phyloP scores from a whole-genome alignment of 805 yeast species.

The Yamadazyma paraphyllophila region DNA sequence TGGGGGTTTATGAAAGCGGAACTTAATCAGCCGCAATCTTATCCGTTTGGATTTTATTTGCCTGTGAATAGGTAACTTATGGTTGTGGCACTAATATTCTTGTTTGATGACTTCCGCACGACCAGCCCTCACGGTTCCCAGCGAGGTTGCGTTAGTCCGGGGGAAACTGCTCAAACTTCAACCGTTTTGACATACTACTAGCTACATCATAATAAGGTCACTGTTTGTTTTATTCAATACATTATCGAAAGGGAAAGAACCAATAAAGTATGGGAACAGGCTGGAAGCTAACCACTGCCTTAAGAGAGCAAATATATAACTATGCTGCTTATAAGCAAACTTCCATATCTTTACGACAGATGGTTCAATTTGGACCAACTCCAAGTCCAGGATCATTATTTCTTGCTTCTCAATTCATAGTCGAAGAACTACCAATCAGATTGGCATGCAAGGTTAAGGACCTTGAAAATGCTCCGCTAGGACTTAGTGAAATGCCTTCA shows the following conservation, averaged over 20 bases:
- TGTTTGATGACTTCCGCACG: background rate
- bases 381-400: conserved; percentile 78
- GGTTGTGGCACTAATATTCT: background rate
- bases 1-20: background rate
- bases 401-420: conserved; percentile 79
- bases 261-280: conserved; percentile 33
- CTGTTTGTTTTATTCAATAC: no score
- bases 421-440: conserved; percentile 83
- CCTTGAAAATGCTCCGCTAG: conserved; percentile 75
- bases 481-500: conserved; percentile 68
- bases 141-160: conserved; percentile 2
- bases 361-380: conserved; percentile 85
- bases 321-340: conserved; percentile 79
- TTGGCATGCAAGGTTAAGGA: conserved; percentile 85
- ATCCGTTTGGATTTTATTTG: background rate
- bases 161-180: background rate
- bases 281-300: conserved; percentile 49
- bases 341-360: conserved; percentile 78
- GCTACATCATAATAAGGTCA: background rate
- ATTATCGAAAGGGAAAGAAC: no score
- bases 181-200: background rate
- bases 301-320: conserved; percentile 55
- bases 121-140: background rate
- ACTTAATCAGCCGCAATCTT: background rate
- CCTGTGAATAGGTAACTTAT: background rate